Evolutionary conservation across 306 rosid species (phyloP).

Genomic region (Fagus crenata): DNA sequence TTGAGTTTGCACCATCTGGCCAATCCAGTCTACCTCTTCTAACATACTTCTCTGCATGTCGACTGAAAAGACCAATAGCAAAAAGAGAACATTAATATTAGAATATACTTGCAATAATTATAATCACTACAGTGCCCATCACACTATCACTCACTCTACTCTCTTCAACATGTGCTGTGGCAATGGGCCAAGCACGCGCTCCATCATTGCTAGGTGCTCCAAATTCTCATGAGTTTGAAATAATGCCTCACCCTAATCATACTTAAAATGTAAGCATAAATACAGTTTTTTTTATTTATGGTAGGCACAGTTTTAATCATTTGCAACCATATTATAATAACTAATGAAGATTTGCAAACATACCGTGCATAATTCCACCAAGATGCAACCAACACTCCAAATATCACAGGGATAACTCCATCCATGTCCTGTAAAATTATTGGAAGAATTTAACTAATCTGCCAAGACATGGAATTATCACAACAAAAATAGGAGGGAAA

Average conservation of each 20-base stretch:
- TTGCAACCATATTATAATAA: background rate
- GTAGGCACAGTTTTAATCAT: no score
- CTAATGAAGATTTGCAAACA: slow-evolving; percentile 1
- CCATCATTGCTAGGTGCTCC: slow-evolving; percentile 99
- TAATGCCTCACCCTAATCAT: slow-evolving; percentile 81
- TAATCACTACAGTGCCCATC: background rate
- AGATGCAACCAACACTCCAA: slow-evolving; percentile 98
- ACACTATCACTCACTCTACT: slow-evolving; percentile 57
- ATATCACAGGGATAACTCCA: slow-evolving; percentile 95
- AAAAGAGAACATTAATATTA: background rate
- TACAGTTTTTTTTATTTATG: no score
- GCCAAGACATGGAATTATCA: background rate
- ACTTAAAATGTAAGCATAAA: background rate
- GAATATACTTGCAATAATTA: background rate
- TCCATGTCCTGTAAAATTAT: slow-evolving; percentile 63
- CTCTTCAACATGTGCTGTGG: slow-evolving; percentile 71
- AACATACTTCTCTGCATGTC: slow-evolving; percentile 83
- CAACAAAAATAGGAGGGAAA: background rate
- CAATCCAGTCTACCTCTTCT: slow-evolving; percentile 86
- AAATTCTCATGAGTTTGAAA: slow-evolving; percentile 96
- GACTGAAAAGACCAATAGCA: slow-evolving; percentile 41
- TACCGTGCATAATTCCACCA: slow-evolving; percentile 92
- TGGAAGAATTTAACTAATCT: background rate
- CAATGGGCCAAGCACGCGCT: slow-evolving; percentile 75
- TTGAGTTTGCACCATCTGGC: slow-evolving; percentile 87